A percentile compares a stretch with the other conserved stretches of the same genome.
These are phyloP conservation scores for Saccharomyces kudriavzevii DNA, from an alignment of 805 yeast species.

Conservation along the genomic window DNA sequence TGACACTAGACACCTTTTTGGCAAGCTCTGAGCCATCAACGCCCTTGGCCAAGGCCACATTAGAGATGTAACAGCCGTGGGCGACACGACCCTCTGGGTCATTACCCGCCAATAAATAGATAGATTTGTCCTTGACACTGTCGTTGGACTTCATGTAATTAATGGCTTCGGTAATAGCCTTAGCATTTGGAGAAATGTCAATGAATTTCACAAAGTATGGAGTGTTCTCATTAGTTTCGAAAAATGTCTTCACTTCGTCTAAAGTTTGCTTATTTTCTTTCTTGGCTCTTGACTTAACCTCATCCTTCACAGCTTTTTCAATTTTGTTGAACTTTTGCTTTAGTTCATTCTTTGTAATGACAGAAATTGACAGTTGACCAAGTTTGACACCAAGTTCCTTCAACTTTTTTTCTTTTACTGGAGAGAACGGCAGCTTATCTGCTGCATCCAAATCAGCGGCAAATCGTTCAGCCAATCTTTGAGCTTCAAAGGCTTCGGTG, in stretches of 20 bases:
- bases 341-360: slow-evolving; percentile 67
- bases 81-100: slow-evolving; percentile 67
- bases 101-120: slow-evolving; percentile 72
- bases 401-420: slow-evolving; percentile 69
- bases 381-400: slow-evolving; percentile 79
- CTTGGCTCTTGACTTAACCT: slow-evolving; percentile 79
- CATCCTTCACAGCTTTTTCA: slow-evolving; percentile 84
- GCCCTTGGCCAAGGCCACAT: slow-evolving; percentile 59
- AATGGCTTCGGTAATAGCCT: slow-evolving; percentile 90
- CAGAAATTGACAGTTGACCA: slow-evolving; percentile 76
- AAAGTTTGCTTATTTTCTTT: slow-evolving; percentile 75
- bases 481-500: slow-evolving; percentile 80
- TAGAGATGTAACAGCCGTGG: slow-evolving; percentile 86
- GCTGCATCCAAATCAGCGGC: slow-evolving; percentile 51
- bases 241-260: slow-evolving; percentile 67
- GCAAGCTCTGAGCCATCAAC: slow-evolving; percentile 73
- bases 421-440: slow-evolving; percentile 59
- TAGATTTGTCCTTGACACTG: slow-evolving; percentile 61
- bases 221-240: slow-evolving; percentile 44
- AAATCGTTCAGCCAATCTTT: slow-evolving; percentile 71
- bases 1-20: slow-evolving; percentile 52
- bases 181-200: slow-evolving; percentile 72
- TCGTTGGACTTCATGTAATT: slow-evolving; percentile 61
- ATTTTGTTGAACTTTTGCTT: slow-evolving; percentile 66
- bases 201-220: slow-evolving; percentile 59